Evolutionary conservation across 2,329 filamentous ascomycete species (phyloP), one percentile per base, ranked within the genome.

Genomic region (Neoascochyta sp.): DNA sequence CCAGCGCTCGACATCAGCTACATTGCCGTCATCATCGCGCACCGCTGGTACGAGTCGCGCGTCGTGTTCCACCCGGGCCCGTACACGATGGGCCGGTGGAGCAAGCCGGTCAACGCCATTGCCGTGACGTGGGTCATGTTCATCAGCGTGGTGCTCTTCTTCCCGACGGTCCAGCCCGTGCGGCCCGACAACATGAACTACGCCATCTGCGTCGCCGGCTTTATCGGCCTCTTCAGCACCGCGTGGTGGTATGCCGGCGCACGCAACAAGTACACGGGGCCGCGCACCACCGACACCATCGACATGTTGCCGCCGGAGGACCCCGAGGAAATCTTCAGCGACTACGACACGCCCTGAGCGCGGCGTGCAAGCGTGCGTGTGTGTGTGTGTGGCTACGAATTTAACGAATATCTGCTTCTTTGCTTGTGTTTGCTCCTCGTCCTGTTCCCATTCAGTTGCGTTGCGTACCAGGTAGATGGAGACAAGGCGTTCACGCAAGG

Each of bases 51-150:
- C 50, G 68, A 69, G 41, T 55, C 69, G 25, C 59, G 65, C 22
- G 69, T 76, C 22, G 60, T 64, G 15, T 77, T 78, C 47, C 68
- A 74, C 27, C 69, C 75, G 14, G 77, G 76, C 0, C 76, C 75
- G 2, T 79, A 72, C 46, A 75, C 70, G 0, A 67, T 80, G 29
- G 76, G 75, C 1, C 64, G 45, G 41, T 78, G 71, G 72, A 71
- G 73, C 30, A 68, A 66, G 27, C 67, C 69, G 1, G 54, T 80
- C 29, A 81, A 80, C 41, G 61, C 63, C 5, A 56, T 78, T 9
- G 74, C 77, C 2, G 68, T 78, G n/a, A 55, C 61, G 3, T 81
- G 78, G 78, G 76, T 80, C 3, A 41, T 70, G 15, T 78, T 81
- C 47, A 80, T 81, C 42, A 79, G 74, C 44, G 64, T 74, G 7